Conservation (phyloP, 169 alveolate genomes). For the Plasmodium knowlesi region DNA sequence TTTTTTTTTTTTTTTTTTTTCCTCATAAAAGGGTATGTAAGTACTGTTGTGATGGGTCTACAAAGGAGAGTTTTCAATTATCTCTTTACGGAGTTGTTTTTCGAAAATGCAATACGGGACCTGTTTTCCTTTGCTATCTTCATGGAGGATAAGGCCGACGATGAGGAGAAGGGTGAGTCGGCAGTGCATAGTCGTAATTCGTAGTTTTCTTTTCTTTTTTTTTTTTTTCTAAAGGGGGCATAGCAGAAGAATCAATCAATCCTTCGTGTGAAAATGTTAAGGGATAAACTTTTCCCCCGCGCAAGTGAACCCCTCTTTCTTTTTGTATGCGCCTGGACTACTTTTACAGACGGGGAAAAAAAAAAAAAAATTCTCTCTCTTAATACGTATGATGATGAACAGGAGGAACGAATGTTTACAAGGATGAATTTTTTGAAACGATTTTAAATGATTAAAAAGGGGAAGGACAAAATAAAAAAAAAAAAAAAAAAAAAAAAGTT, state of each 20-base stretch:
- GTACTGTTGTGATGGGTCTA: not conserved
- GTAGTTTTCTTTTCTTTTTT: not conserved
- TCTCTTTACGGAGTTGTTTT: not conserved
- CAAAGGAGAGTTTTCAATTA: not conserved
- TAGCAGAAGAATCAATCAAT: not conserved
- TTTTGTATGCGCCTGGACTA: not conserved
- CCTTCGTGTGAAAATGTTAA: not conserved
- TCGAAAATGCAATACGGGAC: not conserved
- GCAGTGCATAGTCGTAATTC: not conserved
- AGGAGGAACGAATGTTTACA: not conserved
- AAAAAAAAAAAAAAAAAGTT: not conserved
- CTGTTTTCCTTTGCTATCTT: not conserved
- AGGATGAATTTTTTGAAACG: not conserved
- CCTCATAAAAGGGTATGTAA: not conserved
- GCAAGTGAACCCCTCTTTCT: not conserved
- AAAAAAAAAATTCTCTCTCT: not conserved
- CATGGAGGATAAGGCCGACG: not conserved
- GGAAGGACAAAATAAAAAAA: not conserved
- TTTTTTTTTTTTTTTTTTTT: conserved; percentile 4
- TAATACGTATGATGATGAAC: not conserved
- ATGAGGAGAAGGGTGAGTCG: not conserved
- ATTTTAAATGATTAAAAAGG: not conserved
- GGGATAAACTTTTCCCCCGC: not conserved
- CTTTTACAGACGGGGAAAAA: not conserved
- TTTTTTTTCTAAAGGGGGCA: not conserved